phyloP scores from a whole-genome alignment of 2,329 filamentous ascomycete genomes.

The Alternaria atra region DNA sequence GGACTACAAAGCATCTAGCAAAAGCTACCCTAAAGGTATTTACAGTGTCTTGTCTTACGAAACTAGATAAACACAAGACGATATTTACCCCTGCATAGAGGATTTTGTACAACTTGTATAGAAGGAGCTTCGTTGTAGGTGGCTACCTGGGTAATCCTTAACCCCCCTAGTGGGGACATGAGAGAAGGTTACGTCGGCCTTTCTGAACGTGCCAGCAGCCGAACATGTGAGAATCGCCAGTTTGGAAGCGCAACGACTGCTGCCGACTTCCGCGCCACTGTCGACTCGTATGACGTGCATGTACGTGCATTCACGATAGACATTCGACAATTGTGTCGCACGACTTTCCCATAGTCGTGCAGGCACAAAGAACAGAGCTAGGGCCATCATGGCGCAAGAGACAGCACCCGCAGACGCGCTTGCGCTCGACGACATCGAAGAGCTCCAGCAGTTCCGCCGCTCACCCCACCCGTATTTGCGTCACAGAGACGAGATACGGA shows the following conservation, averaged over 20 bases:
- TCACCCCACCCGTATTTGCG: conserved; percentile 52
- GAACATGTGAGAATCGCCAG: conserved; percentile 38
- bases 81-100: too few relatives aligned
- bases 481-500: conserved; percentile 37
- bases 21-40: too few relatives aligned
- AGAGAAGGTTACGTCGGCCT: conserved; percentile 33
- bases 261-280: neutral
- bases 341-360: neutral
- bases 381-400: conserved; percentile 14
- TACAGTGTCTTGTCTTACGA: too few relatives aligned
- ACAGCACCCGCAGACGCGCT: conserved; percentile 29
- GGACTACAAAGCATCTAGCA: too few relatives aligned
- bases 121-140: too few relatives aligned
- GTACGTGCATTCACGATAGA: conserved; percentile 1
- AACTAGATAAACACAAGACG: too few relatives aligned
- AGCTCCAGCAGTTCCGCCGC: conserved; percentile 48
- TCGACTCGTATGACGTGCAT: neutral
- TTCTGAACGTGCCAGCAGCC: conserved; percentile 24
- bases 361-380: neutral
- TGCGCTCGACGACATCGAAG: conserved; percentile 35
- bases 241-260: conserved; percentile 9
- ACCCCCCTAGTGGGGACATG: too few relatives aligned
- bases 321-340: neutral
- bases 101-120: too few relatives aligned
- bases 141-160: too few relatives aligned